Base-by-base conservation (phyloP, 257 asterid genomes). In the Gentiana straminea region DNA sequence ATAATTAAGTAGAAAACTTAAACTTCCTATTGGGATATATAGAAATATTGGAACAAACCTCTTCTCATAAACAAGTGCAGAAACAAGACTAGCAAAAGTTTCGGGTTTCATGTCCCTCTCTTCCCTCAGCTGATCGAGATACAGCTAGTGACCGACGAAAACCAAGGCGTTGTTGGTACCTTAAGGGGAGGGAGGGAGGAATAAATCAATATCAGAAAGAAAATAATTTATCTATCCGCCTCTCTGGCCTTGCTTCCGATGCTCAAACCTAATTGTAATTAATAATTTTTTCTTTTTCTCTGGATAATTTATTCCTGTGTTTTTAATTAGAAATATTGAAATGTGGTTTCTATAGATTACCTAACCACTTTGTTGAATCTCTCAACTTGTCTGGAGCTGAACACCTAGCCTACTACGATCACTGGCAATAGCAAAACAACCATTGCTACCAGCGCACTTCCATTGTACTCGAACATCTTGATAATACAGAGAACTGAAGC, bases 81-180 rank as follows among this genome's bases (percentile, higher is more conserved):
- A 90, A 33, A 90, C 96, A 54, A 90, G 94, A 80, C 94, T 90
- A 13, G 98, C 86, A 81, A 90, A 90, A 57, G 96, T 90, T 66
- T 90, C 98, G 38, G 98, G 96, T 83, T 84, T 91, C 96, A 91
- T 87, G 61, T 91, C 76, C 78, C 98, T 87, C 81, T 91, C 98
- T 76, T 91, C 98, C 63, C 96, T 72, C 35, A 90, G 84, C 68
- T 90, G 75, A 24, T 24, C 24, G 24, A 73, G 24, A 73, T 90
- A 90, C 52, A 90, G 65, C 71, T 90, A 86, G 74, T 86, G 24
- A 24, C 24, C 24, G 96, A n/a, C 98, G 92, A 61, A 91, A 91
- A 55, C 81, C 81, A 50, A 91, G 95, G 44, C 86, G 24, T 24
- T 24, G 75, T 55, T 91, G 96, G 65, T 81, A 55, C 86, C 98